phyloP scores from a whole-genome alignment of 75 land plant genomes.

The Azolla pinnata region DNA sequence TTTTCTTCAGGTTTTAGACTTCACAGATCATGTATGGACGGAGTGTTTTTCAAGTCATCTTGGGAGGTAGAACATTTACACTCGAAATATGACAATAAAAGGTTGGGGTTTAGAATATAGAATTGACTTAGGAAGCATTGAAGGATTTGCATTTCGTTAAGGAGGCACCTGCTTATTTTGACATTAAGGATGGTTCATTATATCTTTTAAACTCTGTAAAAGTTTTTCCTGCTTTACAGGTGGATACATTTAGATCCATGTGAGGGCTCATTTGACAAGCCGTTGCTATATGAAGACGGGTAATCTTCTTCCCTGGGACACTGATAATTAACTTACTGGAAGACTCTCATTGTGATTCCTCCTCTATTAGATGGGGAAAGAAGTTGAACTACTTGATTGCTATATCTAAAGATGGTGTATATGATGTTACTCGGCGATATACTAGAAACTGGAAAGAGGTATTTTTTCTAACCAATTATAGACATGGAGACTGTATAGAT shows the following conservation, averaged over 20 bases:
- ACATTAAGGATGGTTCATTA: too few relatives aligned
- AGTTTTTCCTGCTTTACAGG: conserved; percentile 27
- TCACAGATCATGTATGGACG: conserved; percentile 98
- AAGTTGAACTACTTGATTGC: conserved; percentile 78
- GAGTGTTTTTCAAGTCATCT: conserved; percentile 66
- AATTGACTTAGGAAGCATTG: background rate
- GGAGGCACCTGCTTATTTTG: too few relatives aligned
- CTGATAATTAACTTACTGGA: conserved; percentile 6
- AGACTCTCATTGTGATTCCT: too few relatives aligned
- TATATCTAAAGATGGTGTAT: conserved; percentile 75
- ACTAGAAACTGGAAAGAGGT: conserved; percentile 90
- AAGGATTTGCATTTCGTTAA: too few relatives aligned
- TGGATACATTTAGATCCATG: conserved; percentile 99
- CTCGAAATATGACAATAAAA: background rate
- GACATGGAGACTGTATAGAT: too few relatives aligned
- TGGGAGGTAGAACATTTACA: conserved; percentile 37
- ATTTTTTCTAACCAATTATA: too few relatives aligned
- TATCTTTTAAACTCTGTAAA: background rate
- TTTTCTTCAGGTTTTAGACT: conserved; percentile 81
- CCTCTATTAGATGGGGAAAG: conserved; percentile 69
- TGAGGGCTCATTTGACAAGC: conserved; percentile 74
- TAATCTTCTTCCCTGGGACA: conserved; percentile 17
- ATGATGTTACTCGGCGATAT: conserved; percentile 93
- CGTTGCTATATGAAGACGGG: conserved; percentile 91
- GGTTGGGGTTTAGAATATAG: background rate